phyloP scores from a whole-genome alignment of 345 rosid genomes.

The Eucalyptus dawsonii region DNA sequence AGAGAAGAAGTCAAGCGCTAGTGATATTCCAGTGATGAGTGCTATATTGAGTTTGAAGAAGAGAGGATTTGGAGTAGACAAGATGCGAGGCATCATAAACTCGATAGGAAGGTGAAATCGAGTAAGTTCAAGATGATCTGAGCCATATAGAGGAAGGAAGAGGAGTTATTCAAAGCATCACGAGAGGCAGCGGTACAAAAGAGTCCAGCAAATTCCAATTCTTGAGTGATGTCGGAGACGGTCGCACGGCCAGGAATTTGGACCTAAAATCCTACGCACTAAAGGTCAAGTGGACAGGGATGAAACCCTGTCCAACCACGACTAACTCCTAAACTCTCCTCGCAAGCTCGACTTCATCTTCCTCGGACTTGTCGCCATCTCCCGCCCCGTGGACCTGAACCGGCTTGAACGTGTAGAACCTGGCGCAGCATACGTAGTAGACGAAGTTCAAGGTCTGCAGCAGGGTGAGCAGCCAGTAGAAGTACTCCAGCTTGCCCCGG shows the following conservation, averaged over 20 bases:
- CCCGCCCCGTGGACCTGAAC: not conserved
- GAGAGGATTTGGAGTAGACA: not conserved
- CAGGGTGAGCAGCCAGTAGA: constrained; percentile 66
- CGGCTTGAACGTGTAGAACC: constrained; percentile 63
- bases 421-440: constrained; percentile 56
- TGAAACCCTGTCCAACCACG: not conserved
- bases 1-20: not conserved
- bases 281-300: not conserved
- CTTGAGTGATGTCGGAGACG: not conserved
- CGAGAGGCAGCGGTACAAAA: not conserved
- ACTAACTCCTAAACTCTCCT: not conserved
- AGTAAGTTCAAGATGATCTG: not conserved
- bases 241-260: not conserved
- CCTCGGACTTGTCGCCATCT: not conserved
- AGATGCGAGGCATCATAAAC: no score
- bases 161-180: not conserved
- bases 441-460: constrained; percentile 46
- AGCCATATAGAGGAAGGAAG: not conserved
- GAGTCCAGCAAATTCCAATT: not conserved
- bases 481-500: constrained; percentile 69
- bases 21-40: not conserved
- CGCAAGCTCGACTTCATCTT: not conserved
- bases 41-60: not conserved
- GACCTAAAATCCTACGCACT: not conserved
- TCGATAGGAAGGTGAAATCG: no score